Evolutionary conservation across 495 filamentous ascomycete genomes (phyloP), one percentile per base, ranked within the genome.

Genomic region (Annulohypoxylon maeteangense): DNA sequence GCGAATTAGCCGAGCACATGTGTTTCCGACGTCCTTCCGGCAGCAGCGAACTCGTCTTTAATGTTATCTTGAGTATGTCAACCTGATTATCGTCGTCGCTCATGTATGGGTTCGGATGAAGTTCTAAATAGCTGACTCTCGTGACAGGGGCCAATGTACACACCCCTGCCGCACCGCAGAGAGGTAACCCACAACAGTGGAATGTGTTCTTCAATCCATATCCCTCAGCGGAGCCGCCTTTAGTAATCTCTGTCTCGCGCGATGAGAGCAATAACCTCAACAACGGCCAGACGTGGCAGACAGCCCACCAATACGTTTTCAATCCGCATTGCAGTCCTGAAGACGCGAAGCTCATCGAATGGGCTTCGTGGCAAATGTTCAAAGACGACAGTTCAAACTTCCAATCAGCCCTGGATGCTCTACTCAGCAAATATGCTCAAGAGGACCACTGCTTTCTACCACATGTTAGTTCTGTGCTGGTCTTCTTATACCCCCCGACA

Each of bases 361-460:
- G 75, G 75, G 75, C 75, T 23, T 76, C 75, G 31, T 45, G 70
- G 22, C 68, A 78, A 42, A 78, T 76, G 74, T 36, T 56, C 42
- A 54, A 44, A 54, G 68, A 70, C 45, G 70, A 64, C 50, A 31
- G 53, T 48, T 14, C 47, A 16, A 38, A 45, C 40, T 72, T 78
- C 56, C 75, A 78, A 58, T 72, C 75, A 12, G 70, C 71, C 50
- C 55, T 78, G 47, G 71, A 78, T 45, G 36, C 58, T 45, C 55
- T 78, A 16, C 56, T 76, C 36, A 62, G 64, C 64, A 59, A 36
- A 50, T 74, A 68, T 47, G 70, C 68, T 2, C 56, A 61, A 25
- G 48, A 65, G n/a, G 72, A 66, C 20, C 58, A 66, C 27, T 57
- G 42, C 20, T 62, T 68, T 44, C 56, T 78, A 34, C 75, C 75